A percentile compares a stretch with the other conserved stretches of the same genome.
Conservation (phyloP, 148 eudicot genomes). For the Diospyros lotus region DNA sequence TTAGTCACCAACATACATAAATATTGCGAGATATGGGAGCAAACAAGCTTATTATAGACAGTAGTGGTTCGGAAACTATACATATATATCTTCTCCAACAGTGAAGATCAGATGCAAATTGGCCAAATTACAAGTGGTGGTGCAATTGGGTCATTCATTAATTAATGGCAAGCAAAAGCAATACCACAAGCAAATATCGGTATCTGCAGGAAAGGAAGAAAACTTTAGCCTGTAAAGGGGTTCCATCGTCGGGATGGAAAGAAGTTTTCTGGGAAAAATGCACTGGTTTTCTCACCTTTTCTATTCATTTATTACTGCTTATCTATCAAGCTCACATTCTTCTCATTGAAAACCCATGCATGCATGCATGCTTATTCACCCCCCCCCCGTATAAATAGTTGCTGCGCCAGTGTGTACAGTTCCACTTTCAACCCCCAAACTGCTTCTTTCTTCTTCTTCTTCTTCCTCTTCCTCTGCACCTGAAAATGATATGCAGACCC, state of each 20-base stretch:
- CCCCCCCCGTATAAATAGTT: not conserved
- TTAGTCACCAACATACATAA: too few species aligned
- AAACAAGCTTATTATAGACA: too few species aligned
- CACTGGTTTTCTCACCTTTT: not conserved
- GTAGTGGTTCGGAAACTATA: too few species aligned
- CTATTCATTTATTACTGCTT: not conserved
- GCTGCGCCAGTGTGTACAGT: not conserved
- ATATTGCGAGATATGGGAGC: too few species aligned
- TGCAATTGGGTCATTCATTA: constrained; percentile 14
- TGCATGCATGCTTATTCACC: too few species aligned
- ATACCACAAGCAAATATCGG: not conserved
- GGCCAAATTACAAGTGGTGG: not conserved
- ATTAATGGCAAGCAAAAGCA: not conserved
- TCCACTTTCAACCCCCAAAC: not conserved
- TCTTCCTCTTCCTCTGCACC: too few species aligned
- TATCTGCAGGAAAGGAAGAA: not conserved
- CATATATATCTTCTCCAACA: too few species aligned
- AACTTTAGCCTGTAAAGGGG: not conserved
- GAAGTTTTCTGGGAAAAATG: not conserved
- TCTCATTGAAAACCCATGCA: not conserved
- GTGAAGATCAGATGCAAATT: not conserved
- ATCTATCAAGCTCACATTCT: not conserved
- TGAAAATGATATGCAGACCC: not conserved
- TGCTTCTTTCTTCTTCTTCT: not conserved
- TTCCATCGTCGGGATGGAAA: not conserved